These are phyloP conservation scores for Candida glaebosa DNA, from an alignment of 805 yeast species.

Conservation along the genomic window DNA sequence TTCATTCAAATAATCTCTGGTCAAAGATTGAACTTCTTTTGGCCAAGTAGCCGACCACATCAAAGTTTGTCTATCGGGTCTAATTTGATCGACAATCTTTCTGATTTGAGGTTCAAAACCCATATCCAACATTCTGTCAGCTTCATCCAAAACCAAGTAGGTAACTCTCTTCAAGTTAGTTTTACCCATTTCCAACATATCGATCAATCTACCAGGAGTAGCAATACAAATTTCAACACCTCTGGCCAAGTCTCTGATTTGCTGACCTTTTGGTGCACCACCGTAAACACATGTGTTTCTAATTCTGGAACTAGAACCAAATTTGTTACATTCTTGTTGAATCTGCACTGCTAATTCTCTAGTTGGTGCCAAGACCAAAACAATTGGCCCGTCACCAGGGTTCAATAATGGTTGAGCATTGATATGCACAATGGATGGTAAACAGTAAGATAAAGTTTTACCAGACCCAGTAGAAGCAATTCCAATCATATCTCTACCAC, in stretches of 20 bases:
- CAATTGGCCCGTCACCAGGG: constrained; percentile 97
- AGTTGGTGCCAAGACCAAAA: constrained; percentile 93
- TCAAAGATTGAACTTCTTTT: constrained; percentile 90
- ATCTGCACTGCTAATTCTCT: constrained; percentile 99
- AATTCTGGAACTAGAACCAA: constrained; percentile 87
- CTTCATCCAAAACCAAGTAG: constrained; percentile 96
- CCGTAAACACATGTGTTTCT: constrained; percentile 98
- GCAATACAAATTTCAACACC: constrained; percentile 97
- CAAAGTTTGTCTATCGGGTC: constrained; percentile 98
- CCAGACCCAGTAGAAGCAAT: constrained; percentile 99
- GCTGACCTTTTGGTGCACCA: constrained; percentile 98
- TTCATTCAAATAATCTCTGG: constrained; percentile 86
- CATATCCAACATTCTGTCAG: constrained; percentile 99
- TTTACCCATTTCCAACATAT: constrained; percentile 92
- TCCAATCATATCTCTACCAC: constrained; percentile 99
- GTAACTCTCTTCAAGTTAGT: constrained; percentile 96
- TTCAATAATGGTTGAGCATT: constrained; percentile 94
- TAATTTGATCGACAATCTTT: constrained; percentile 94
- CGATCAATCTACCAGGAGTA: constrained; percentile 98
- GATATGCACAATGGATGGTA: constrained; percentile 96
- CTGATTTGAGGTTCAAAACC: constrained; percentile 99
- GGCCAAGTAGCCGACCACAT: constrained; percentile 99
- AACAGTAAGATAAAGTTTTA: constrained; percentile 94
- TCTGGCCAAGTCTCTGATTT: constrained; percentile 90
- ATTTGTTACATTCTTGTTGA: constrained; percentile 92